Base-by-base conservation (phyloP, 208 protist species). In the Leishmania guyanensis region DNA sequence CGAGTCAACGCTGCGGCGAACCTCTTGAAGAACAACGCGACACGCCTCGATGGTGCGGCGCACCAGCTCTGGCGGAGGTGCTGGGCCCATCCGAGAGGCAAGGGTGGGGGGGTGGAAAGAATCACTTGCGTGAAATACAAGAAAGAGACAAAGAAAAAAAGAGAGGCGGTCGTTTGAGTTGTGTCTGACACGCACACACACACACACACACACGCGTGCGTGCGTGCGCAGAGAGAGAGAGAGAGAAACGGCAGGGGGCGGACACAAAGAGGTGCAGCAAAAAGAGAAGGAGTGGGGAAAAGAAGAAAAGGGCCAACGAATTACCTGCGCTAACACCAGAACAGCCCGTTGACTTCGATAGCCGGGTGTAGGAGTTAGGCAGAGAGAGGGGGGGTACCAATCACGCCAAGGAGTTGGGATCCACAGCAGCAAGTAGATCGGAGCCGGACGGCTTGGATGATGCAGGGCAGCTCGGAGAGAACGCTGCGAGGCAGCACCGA, bases 1-100 rank as follows among this genome's bases (percentile, higher is more conserved):
- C 6, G 78, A 54, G 20, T 86, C 82, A 12, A 86, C 82, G 58
- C 79, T 75, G 50, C 81, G 84, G n/a, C 58, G 80, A 10, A 85
- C 74, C 71, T 88, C 84, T 53, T 80, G 81, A 43, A 88, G 73
- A 3, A 83, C 79, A 3, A 73, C 66, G 9, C 64, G 65, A 46
- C 84, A 88, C 36, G 84, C 79, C 74, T 78, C 71, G 5, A 83
- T 65, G 26, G 84, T 74, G 50, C 56, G 36, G 46, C 14, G 33
- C 36, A 84, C 60, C 50, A 54, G 6, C 36, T 87, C 84, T 14
- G 77, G 54, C 0, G 78, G 64, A 5, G 82, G 62, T 17, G 20
- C 22, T 26, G 60, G 29, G 4, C 48, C 77, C 56, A 36, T 74
- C 16, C 29, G 48, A 14, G 54, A 62, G 5, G 75, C 64, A 12